Evolutionary conservation across 2,329 filamentous ascomycete genomes (phyloP).

Genomic region (Ophiostoma australiae): DNA sequence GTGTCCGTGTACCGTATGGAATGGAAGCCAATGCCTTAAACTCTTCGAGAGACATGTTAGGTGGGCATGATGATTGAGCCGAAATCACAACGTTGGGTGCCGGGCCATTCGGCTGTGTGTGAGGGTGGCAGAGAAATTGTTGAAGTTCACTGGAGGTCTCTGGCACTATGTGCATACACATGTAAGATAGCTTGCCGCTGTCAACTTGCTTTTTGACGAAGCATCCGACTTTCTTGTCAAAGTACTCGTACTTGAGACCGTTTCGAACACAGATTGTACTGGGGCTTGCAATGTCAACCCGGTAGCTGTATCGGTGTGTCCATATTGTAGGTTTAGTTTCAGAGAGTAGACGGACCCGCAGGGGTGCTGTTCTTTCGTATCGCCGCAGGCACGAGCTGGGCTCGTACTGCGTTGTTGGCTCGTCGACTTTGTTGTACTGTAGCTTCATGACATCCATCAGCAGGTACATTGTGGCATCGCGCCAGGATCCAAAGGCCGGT

Average conservation of each 20-base stretch:
- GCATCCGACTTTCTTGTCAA: conserved; percentile 32
- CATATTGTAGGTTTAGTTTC: conserved; percentile 34
- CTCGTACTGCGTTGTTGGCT: background rate
- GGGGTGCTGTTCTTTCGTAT: background rate
- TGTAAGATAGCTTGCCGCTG: conserved; percentile 29
- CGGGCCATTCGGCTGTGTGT: conserved; percentile 29
- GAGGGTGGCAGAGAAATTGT: conserved; percentile 37
- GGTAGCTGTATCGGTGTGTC: conserved; percentile 35
- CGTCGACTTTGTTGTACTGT: conserved; percentile 33
- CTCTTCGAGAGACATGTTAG: conserved; percentile 47
- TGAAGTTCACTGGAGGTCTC: conserved; percentile 33
- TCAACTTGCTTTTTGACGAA: conserved; percentile 25
- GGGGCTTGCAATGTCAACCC: conserved; percentile 30
- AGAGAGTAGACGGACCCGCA: background rate
- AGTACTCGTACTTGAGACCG: conserved; percentile 40
- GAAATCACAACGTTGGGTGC: conserved; percentile 51
- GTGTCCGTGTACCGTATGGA: conserved; percentile 44
- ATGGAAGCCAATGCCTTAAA: conserved; percentile 50
- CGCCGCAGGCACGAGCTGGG: background rate
- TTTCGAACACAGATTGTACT: conserved; percentile 43
- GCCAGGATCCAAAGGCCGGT: conserved; percentile 41
- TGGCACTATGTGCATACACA: conserved; percentile 42
- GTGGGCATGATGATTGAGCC: conserved; percentile 44
- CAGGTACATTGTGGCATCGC: conserved; percentile 44
- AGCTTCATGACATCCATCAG: conserved; percentile 39